Base-by-base conservation (phyloP, 768 basidiomycete genomes). In the Trichaptum fuscoviolaceum region DNA sequence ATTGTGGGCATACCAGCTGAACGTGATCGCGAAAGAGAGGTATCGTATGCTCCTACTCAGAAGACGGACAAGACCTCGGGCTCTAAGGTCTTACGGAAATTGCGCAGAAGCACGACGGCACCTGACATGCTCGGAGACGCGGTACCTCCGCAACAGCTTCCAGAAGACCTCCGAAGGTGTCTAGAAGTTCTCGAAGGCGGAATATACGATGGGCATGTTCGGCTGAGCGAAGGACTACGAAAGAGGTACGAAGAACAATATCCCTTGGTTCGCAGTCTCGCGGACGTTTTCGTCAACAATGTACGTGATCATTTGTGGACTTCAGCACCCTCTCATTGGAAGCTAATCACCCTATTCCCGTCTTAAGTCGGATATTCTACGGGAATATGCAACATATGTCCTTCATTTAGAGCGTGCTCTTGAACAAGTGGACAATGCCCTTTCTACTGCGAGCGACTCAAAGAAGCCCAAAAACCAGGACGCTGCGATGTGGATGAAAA, bases 181-280 rank as follows among this genome's bases (percentile, higher is more conserved):
- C 78, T 99, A 7, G 91, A 95, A 74, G 92, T 94, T 15, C 87
- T 96, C 57, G 89, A 94, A 71, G 85, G 86, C 36, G 91, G 93
- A 26, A 92, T 98, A 59, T 81, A 97, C 64, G 89, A 92, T 57
- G 96, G 97, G 1, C 97, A 99, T 76, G 83, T 90, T 71, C 85
- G 88, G 70, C 83, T 99, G 35, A 91, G 88, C 64, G 91, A 92
- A 63, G 92, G 91, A 24, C 77, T 99, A 70, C 86, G 85, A 73
- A 95, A 92, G 77, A 84, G 95, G 57, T 99, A 98, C 69, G 95
- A 96, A 65, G 94, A 97, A 70, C 96, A 98, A 70, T 99, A 92
- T 73, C 96, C 96, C 17, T 83, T 98, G 36, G 96, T 98, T 36
- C 84, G 96, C 64, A 92, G 90, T 30, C 83, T 98, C 52, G 95